Conservation (phyloP, 2,329 filamentous ascomycete species). For the Simplicillium aogashimaense region DNA sequence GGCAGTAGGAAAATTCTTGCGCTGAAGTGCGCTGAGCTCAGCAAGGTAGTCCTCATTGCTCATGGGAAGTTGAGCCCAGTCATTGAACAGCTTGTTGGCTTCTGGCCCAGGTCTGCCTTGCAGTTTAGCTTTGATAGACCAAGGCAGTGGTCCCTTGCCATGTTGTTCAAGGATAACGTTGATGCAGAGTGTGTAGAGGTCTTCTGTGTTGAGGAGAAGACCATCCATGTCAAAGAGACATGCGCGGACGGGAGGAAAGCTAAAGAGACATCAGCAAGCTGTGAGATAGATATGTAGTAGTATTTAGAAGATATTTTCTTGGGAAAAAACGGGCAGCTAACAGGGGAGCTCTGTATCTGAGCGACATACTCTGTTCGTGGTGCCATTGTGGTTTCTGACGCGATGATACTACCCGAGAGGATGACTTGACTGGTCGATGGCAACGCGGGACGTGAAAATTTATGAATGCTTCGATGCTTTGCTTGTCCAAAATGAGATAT, state of each 20-base stretch:
- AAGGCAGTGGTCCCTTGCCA: constrained; percentile 66
- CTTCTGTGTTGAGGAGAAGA: constrained; percentile 87
- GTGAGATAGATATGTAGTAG: too few species aligned
- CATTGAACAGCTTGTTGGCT: constrained; percentile 48
- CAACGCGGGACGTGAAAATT: too few species aligned
- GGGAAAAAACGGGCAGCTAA: too few species aligned
- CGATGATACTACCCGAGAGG: too few species aligned
- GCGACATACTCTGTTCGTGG: constrained; percentile 31
- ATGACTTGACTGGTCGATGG: too few species aligned
- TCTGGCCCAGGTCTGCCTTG: constrained; percentile 47
- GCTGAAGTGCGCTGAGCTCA: constrained; percentile 54
- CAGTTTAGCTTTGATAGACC: constrained; percentile 86
- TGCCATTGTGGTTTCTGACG: constrained; percentile 21
- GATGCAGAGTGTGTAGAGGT: constrained; percentile 73
- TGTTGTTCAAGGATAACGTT: constrained; percentile 75
- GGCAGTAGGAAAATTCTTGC: constrained; percentile 61
- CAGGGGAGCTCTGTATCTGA: too few species aligned
- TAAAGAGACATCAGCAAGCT: constrained; percentile 19
- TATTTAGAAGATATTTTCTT: too few species aligned
- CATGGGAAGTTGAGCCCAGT: constrained; percentile 83
- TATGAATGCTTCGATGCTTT: too few species aligned
- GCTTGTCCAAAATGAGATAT: too few species aligned
- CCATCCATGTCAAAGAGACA: constrained; percentile 99
- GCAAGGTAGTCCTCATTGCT: constrained; percentile 53
- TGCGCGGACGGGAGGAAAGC: constrained; percentile 72